Percentiles rank a stretch among this genome's conserved stretches.
Conservation (phyloP, 306 rosid species). For the Fragaria nilgerrensis region DNA sequence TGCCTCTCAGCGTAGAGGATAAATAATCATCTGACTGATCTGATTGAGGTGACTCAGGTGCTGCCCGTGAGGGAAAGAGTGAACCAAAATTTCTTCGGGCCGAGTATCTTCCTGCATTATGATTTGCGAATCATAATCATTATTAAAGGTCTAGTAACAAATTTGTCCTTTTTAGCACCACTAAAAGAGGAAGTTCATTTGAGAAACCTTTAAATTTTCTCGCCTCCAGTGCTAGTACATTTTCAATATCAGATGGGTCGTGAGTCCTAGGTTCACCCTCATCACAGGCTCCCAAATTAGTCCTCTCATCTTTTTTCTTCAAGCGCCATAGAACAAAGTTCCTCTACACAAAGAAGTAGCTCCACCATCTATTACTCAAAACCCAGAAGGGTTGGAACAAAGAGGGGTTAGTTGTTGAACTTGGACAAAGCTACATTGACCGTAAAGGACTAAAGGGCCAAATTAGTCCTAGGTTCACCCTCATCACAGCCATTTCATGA, state of each 20-base stretch:
- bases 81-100: neutral
- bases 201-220: conserved; percentile 19
- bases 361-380: too few species aligned
- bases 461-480: too few species aligned
- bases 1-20: neutral
- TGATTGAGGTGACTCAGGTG: neutral
- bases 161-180: conserved; percentile 6
- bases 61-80: neutral
- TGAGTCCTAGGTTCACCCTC: conserved; percentile 34
- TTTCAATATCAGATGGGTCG: conserved; percentile 18
- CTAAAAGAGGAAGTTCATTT: neutral
- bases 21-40: neutral
- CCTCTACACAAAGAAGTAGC: too few species aligned
- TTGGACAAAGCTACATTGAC: too few species aligned
- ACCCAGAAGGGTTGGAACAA: too few species aligned
- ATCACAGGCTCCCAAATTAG: conserved; percentile 3
- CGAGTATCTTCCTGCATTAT: conserved; percentile 14
- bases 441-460: too few species aligned
- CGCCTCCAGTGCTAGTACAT: conserved; percentile 19
- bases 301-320: neutral
- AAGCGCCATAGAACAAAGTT: too few species aligned
- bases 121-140: conserved; percentile 10
- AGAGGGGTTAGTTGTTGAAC: too few species aligned
- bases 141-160: neutral
- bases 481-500: too few species aligned